Percentiles rank a stretch among this genome's conserved stretches.
These are phyloP conservation scores for Verticillium klebahnii DNA, from an alignment of 2,329 filamentous ascomycete species.

Conservation along the genomic window DNA sequence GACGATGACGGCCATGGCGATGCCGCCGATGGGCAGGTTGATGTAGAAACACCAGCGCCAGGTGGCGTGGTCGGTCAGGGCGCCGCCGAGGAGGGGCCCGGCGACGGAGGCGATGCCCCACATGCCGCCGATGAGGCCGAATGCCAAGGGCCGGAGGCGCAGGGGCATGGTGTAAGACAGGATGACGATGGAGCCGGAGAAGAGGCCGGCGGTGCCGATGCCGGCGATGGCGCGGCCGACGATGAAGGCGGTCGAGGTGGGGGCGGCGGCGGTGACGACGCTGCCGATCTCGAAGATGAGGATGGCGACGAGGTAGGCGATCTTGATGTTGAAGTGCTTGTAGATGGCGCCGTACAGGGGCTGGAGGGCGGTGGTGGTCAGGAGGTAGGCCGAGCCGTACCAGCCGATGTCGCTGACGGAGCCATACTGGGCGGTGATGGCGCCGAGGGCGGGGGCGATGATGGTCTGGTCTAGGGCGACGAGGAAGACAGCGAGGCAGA, in stretches of 20 bases:
- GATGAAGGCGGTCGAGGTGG: conserved; percentile 43
- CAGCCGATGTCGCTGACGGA: conserved; percentile 47
- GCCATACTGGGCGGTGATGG: conserved; percentile 41
- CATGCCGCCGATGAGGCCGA: conserved; percentile 50
- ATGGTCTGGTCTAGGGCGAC: conserved; percentile 49
- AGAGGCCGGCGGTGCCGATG: conserved; percentile 45
- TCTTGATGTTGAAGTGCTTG: conserved; percentile 45
- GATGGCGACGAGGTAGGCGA: conserved; percentile 35
- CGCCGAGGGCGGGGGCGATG: conserved; percentile 46
- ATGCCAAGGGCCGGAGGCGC: conserved; percentile 47
- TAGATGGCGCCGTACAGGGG: conserved; percentile 46
- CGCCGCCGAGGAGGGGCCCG: conserved; percentile 46
- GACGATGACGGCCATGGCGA: conserved; percentile 43
- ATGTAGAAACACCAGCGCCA: conserved; percentile 51
- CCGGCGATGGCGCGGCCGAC: conserved; percentile 48
- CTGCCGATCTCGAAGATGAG: conserved; percentile 41
- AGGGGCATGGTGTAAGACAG: conserved; percentile 45
- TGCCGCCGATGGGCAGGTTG: conserved; percentile 39
- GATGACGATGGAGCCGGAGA: conserved; percentile 45
- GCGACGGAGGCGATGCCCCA: conserved; percentile 51
- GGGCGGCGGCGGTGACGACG: conserved; percentile 38
- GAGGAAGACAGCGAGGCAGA: conserved; percentile 43
- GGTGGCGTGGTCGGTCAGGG: conserved; percentile 41
- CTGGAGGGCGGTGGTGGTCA: conserved; percentile 44
- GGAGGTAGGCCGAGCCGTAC: conserved; percentile 45